A percentile compares a stretch with the other conserved stretches of the same genome.
These are phyloP conservation scores for Schoenoplectus tabernaemontani DNA, from an alignment of 202 grass and related monocot genomes.

Conservation along the genomic window DNA sequence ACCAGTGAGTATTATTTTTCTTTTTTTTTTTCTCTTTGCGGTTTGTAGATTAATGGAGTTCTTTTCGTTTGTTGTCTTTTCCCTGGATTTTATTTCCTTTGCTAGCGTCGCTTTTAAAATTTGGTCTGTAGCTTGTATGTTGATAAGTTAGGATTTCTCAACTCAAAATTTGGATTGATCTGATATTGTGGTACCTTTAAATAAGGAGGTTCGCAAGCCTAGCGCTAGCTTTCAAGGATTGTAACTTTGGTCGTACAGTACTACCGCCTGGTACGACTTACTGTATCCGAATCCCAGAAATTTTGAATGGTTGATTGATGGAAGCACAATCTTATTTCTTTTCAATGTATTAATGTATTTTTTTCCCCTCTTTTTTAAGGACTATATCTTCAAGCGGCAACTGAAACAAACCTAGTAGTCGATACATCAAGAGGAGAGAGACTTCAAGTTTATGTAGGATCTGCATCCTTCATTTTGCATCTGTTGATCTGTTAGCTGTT, in stretches of 20 bases:
- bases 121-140: not conserved
- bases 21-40: not conserved
- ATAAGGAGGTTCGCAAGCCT: not conserved
- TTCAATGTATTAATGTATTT: constrained; percentile 17
- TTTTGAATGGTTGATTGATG: not conserved
- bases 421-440: constrained; percentile 96
- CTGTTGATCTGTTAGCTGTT: constrained; percentile 2
- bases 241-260: too few species aligned
- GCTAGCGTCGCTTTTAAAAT: not conserved
- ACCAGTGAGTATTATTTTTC: constrained; percentile 58
- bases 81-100: not conserved
- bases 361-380: constrained; percentile 60
- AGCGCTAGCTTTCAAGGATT: not conserved
- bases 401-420: constrained; percentile 88
- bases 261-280: not conserved
- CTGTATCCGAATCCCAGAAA: not conserved
- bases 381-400: constrained; percentile 65
- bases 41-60: not conserved
- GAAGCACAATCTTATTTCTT: not conserved
- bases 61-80: too few species aligned
- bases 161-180: constrained; percentile 8
- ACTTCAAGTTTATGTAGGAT: constrained; percentile 65
- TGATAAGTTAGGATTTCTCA: not conserved
- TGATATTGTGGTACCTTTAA: not conserved
- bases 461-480: not conserved